Conservation (phyloP, 73 alveolate species). For the Tetrahymena thermophila region DNA sequence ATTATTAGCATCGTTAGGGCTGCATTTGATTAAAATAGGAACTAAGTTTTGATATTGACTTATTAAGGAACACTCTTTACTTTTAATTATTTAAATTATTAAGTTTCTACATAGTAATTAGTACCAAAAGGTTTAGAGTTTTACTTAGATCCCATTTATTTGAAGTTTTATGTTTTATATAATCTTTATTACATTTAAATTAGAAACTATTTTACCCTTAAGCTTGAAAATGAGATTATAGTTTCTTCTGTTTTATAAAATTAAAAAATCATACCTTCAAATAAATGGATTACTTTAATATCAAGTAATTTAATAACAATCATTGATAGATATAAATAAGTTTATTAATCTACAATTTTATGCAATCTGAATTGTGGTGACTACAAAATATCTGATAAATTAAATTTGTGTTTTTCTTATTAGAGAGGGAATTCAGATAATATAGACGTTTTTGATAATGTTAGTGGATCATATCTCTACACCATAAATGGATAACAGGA, state of each 20-base stretch:
- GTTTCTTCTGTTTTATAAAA: neutral
- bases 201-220: neutral
- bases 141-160: neutral
- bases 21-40: neutral
- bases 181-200: neutral
- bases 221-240: neutral
- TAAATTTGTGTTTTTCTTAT: neutral
- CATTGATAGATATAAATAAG: neutral
- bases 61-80: neutral
- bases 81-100: neutral
- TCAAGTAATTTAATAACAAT: neutral
- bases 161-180: neutral
- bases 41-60: neutral
- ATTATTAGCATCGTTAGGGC: neutral
- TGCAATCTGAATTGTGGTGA: neutral
- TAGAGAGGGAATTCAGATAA: neutral
- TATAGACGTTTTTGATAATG: neutral
- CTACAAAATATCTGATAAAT: neutral
- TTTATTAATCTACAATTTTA: neutral
- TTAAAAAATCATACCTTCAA: neutral
- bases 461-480: neutral
- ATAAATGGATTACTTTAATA: neutral
- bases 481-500: neutral
- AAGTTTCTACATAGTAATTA: neutral
- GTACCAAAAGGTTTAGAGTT: neutral